Conservation (phyloP, 371 early-diverging fungal species). For the Mucor velutinosus region DNA sequence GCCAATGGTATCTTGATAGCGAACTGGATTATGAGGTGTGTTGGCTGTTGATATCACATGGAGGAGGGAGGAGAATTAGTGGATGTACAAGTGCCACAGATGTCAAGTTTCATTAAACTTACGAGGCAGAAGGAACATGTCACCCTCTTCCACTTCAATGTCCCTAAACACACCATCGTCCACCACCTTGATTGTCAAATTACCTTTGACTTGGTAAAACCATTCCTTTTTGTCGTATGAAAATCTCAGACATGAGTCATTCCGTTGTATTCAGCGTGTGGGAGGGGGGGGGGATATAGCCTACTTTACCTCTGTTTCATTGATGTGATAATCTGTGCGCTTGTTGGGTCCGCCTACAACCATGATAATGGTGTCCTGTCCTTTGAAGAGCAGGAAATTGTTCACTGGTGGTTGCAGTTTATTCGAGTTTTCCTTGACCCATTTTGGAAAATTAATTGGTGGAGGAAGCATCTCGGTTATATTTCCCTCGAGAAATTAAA, state of each 20-base stretch:
- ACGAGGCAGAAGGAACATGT: slow-evolving; percentile 95
- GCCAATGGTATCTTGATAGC: slow-evolving; percentile 92
- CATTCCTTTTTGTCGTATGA: slow-evolving; percentile 70
- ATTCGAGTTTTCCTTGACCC: slow-evolving; percentile 83
- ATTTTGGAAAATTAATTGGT: slow-evolving; percentile 88
- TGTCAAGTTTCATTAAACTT: slow-evolving; percentile 18
- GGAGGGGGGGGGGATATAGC: neutral
- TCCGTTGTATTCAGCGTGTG: neutral
- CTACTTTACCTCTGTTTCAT: slow-evolving; percentile 83
- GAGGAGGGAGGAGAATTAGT: too few relatives aligned
- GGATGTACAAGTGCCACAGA: neutral
- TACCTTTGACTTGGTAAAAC: slow-evolving; percentile 95
- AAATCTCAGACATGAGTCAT: neutral
- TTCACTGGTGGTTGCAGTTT: slow-evolving; percentile 93
- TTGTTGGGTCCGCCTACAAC: slow-evolving; percentile 85
- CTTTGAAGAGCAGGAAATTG: slow-evolving; percentile 86
- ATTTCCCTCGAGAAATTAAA: neutral
- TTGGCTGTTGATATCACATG: slow-evolving; percentile 54
- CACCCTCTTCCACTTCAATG: slow-evolving; percentile 86
- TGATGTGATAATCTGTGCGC: slow-evolving; percentile 94
- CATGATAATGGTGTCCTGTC: slow-evolving; percentile 87
- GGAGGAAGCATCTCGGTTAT: slow-evolving; percentile 48
- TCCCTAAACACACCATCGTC: slow-evolving; percentile 80
- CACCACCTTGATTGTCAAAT: slow-evolving; percentile 85
- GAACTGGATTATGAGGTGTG: slow-evolving; percentile 92